phyloP scores from a whole-genome alignment of 2,329 filamentous ascomycete species.

The Rhynchosporium agropyri region DNA sequence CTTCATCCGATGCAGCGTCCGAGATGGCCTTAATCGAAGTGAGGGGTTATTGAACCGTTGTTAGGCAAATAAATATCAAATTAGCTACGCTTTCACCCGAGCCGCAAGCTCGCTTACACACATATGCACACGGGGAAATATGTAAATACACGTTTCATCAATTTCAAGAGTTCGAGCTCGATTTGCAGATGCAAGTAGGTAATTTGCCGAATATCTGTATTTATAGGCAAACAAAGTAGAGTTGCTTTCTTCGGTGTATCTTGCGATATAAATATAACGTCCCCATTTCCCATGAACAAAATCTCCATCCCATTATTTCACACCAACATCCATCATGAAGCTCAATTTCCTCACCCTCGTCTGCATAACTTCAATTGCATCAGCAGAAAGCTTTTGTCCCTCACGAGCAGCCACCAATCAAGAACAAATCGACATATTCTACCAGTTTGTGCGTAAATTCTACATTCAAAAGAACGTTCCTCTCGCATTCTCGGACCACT shows the following conservation, averaged over 20 bases:
- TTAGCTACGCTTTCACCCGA: neutral
- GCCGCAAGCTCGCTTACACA: neutral
- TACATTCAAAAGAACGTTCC: slow-evolving; percentile 29
- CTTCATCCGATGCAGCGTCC: neutral
- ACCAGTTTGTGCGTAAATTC: slow-evolving; percentile 27
- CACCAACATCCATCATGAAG: neutral
- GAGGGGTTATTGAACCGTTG: neutral
- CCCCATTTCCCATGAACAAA: neutral
- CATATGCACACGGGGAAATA: neutral
- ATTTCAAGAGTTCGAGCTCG: neutral
- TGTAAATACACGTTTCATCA: neutral
- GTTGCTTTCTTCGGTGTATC: neutral
- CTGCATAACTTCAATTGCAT: neutral
- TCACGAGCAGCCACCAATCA: slow-evolving; percentile 18
- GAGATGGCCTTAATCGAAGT: neutral
- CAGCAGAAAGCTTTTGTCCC: slow-evolving; percentile 26
- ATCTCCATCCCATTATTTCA: neutral
- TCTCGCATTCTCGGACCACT: slow-evolving; percentile 25
- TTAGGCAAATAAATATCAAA: neutral
- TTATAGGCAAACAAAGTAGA: neutral
- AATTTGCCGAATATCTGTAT: neutral
- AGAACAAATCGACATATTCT: slow-evolving; percentile 28
- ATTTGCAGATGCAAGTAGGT: neutral
- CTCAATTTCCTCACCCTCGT: neutral
- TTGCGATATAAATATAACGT: neutral